These are phyloP conservation scores for Aspergillus oerlinghausenensis DNA, from an alignment of 2,329 filamentous ascomycete species.

Conservation along the genomic window DNA sequence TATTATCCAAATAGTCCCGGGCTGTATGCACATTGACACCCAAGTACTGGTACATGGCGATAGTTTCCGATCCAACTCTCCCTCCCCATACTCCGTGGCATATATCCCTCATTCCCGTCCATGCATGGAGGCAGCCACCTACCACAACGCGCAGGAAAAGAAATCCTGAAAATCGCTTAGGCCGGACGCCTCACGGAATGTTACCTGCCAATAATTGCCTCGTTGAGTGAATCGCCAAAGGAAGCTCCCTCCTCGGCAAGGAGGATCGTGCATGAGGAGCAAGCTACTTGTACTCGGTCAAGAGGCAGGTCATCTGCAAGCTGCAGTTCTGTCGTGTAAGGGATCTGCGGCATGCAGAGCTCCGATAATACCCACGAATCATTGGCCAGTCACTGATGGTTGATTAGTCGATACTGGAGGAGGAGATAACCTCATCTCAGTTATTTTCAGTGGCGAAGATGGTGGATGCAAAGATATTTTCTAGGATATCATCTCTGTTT, in stretches of 20 bases:
- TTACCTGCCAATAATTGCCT: neutral
- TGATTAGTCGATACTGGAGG: neutral
- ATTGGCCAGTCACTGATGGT: neutral
- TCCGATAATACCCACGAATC: conserved; percentile 3
- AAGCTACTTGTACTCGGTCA: conserved; percentile 7
- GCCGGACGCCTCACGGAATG: neutral
- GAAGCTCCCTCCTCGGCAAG: conserved; percentile 6
- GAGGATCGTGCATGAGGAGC: conserved; percentile 9
- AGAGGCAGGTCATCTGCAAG: conserved; percentile 14
- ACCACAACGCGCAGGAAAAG: conserved; percentile 4
- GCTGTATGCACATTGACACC: neutral
- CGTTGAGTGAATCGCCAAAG: conserved; percentile 2
- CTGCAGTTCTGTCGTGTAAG: conserved; percentile 10
- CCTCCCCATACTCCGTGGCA: neutral
- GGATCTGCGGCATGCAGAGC: conserved; percentile 12
- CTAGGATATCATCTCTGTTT: no score
- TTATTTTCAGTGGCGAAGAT: neutral
- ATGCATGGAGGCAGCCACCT: neutral
- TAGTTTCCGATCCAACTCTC: neutral
- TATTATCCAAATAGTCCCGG: neutral
- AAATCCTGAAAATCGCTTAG: conserved; percentile 3
- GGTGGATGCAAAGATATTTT: neutral
- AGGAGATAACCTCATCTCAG: neutral
- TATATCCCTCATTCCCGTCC: neutral
- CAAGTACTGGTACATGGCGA: neutral